Evolutionary conservation across 2,329 filamentous ascomycete genomes (phyloP).

Genomic region (Sphaerulina populicola): DNA sequence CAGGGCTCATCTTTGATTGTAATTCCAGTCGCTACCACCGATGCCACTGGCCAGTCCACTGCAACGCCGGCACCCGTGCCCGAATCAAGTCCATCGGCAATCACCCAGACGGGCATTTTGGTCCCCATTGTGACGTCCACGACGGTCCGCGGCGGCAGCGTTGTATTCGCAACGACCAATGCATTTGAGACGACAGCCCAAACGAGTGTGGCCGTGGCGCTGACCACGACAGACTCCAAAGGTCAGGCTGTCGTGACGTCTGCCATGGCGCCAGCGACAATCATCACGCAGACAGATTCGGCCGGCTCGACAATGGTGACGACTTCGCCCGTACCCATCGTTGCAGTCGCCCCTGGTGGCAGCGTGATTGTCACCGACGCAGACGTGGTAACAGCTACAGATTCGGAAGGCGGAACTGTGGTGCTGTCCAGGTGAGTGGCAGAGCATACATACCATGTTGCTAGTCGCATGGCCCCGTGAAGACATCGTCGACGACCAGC

Average conservation of each 20-base stretch:
- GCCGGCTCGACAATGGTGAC: constrained; percentile 33
- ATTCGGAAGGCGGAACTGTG: constrained; percentile 35
- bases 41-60: constrained; percentile 24
- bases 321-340: constrained; percentile 34
- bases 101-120: constrained; percentile 32
- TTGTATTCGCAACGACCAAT: constrained; percentile 33
- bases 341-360: constrained; percentile 33
- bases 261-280: constrained; percentile 34
- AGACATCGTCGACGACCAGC: background rate
- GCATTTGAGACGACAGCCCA: constrained; percentile 32
- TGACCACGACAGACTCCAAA: constrained; percentile 29
- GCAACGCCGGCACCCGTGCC: constrained; percentile 15
- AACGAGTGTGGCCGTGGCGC: constrained; percentile 26
- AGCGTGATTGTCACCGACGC: constrained; percentile 31
- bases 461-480: no score
- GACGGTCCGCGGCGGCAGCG: constrained; percentile 33
- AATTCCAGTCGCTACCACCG: constrained; percentile 19
- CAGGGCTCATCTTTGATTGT: constrained; percentile 18
- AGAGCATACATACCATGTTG: background rate
- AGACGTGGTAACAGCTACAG: constrained; percentile 34
- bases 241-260: constrained; percentile 30
- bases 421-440: constrained; percentile 25
- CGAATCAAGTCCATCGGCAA: background rate
- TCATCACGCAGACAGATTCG: constrained; percentile 36
- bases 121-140: constrained; percentile 36